Conservation (phyloP, 2,329 filamentous ascomycete species). For the Monilinia aucupariae region DNA sequence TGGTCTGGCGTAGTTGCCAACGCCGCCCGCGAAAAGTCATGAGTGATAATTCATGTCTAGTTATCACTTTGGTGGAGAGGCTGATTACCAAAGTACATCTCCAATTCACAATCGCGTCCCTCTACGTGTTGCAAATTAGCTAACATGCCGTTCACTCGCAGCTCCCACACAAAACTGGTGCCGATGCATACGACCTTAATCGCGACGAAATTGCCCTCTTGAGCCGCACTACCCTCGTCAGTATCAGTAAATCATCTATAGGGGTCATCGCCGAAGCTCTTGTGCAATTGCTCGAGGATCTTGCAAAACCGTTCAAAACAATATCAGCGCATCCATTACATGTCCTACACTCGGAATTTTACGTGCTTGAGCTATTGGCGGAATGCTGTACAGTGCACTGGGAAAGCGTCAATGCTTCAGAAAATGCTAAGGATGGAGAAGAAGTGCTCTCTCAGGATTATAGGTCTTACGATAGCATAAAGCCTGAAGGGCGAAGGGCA, state of each 20-base stretch:
- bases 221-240: slow-evolving; percentile 56
- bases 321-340: slow-evolving; percentile 51
- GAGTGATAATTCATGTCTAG: slow-evolving; percentile 55
- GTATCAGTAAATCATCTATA: slow-evolving; percentile 52
- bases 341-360: slow-evolving; percentile 59
- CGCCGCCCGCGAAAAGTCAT: slow-evolving; percentile 37
- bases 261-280: slow-evolving; percentile 52
- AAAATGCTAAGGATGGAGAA: slow-evolving; percentile 26
- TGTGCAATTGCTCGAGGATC: slow-evolving; percentile 52
- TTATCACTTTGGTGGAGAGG: slow-evolving; percentile 57
- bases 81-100: slow-evolving; percentile 53
- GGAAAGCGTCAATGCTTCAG: slow-evolving; percentile 40
- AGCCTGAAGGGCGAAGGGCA: slow-evolving; percentile 25
- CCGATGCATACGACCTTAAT: slow-evolving; percentile 49
- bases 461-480: slow-evolving; percentile 21
- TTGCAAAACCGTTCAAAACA: slow-evolving; percentile 49
- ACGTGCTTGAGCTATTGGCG: slow-evolving; percentile 56
- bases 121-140: slow-evolving; percentile 18
- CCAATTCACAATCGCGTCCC: slow-evolving; percentile 11
- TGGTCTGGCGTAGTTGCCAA: slow-evolving; percentile 27
- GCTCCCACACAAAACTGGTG: slow-evolving; percentile 60
- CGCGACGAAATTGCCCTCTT: slow-evolving; percentile 58
- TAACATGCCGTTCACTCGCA: slow-evolving; percentile 31
- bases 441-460: slow-evolving; percentile 22
- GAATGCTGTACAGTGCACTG: slow-evolving; percentile 61